Evolutionary conservation across 176 grass and related monocot genomes (phyloP), one percentile per base, ranked within the genome.

Genomic region (Oryza longistaminata): DNA sequence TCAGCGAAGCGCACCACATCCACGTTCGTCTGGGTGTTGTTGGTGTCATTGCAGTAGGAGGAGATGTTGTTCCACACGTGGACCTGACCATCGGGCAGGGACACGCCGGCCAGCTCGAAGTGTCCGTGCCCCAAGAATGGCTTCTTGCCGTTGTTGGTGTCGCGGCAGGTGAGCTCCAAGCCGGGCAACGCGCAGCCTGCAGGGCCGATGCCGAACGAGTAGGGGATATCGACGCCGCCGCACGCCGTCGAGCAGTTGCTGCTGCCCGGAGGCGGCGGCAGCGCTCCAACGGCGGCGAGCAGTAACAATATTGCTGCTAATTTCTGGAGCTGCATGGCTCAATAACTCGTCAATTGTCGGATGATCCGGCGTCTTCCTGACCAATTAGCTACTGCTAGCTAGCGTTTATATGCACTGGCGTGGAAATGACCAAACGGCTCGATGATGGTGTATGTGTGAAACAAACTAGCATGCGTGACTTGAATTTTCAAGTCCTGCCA

Each of bases 31-130:
- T 13, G 2, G 12, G 45, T 2, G 11, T 26, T 33, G 49, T 29
- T 37, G 73, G 50, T 19, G 29, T 76, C n/a, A 19, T 76, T 58
- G 74, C 74, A 76, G 29, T n/a, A 60, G 27, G 74, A 58, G 74
- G 74, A 60, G 49, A 76, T 76, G 74, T 58, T 58, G 16, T 60
- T 76, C 27, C 53, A 7, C 49, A 50, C 53, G 16, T 19, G 74
- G 49, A 11, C 50, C 29, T 58, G 49, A 19, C 74, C 50, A 3
- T 58, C 19, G 0, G 33, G 9, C 49, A 58, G 29, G 27, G 73
- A 76, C 48, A 76, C 33, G 48, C 31, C 49, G 3, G 53, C 26
- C 46, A 76, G 16, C 73, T 76, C 73, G 73, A 34, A 33, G 26
- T 55, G 3, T 48, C 45, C 45, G 11, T 48, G 45, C 12, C 45